Conservation (phyloP, 2,329 filamentous ascomycete species). For the Trichoderma gracile region DNA sequence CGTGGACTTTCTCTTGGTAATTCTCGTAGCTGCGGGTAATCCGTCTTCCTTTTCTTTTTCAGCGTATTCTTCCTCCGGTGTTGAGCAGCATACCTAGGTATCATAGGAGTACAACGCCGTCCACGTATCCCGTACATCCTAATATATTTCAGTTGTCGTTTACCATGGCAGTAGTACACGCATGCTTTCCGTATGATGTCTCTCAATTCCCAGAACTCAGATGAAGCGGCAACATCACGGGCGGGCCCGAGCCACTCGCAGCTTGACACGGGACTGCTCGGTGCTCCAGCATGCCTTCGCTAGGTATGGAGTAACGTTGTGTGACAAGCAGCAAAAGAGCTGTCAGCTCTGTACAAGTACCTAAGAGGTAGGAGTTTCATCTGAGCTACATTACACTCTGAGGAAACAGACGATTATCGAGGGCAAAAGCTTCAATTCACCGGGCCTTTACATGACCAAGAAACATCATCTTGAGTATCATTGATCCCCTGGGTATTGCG, state of each 20-base stretch:
- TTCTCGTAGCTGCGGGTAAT: background rate
- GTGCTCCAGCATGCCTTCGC: background rate
- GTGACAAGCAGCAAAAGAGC: background rate
- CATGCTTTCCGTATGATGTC: constrained; percentile 11
- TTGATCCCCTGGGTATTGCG: background rate
- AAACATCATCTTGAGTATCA: background rate
- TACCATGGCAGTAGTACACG: background rate
- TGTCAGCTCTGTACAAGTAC: too few relatives aligned
- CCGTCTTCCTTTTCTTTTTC: background rate
- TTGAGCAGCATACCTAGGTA: background rate
- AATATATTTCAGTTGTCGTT: too few relatives aligned
- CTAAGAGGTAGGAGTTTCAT: too few relatives aligned
- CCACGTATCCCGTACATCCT: background rate
- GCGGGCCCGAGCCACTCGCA: constrained; percentile 19
- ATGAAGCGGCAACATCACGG: constrained; percentile 22
- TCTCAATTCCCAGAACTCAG: constrained; percentile 13
- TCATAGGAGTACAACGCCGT: background rate
- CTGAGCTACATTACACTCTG: too few relatives aligned
- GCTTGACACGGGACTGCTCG: constrained; percentile 21
- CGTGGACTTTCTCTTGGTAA: background rate
- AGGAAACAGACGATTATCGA: background rate
- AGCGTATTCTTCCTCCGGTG: background rate
- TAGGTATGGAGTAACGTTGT: too few relatives aligned
- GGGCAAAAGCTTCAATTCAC: constrained; percentile 1
- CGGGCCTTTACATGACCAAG: background rate